These are phyloP conservation scores for Chenopodium quinoa DNA, from an alignment of 148 eudicot species.

Conservation along the genomic window DNA sequence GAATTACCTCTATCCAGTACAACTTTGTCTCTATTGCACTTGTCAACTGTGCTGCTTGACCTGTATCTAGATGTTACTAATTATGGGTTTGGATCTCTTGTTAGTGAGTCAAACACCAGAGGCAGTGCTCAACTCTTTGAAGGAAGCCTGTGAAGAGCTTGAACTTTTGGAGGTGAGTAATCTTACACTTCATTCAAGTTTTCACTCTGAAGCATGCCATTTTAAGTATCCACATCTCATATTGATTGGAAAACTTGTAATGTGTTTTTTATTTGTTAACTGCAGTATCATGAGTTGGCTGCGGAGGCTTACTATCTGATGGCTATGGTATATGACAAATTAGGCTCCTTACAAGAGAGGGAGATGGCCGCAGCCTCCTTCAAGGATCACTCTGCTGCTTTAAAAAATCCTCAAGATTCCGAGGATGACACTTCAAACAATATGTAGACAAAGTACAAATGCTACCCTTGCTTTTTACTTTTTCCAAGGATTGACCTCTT, in stretches of 20 bases:
- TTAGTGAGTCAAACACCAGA: slow-evolving; percentile 65
- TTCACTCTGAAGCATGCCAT: not conserved
- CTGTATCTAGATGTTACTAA: slow-evolving; percentile 12
- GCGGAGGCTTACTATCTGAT: slow-evolving; percentile 84
- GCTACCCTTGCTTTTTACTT: not conserved
- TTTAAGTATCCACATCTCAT: not conserved
- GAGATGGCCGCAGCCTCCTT: slow-evolving; percentile 76
- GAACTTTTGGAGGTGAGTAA: slow-evolving; percentile 74
- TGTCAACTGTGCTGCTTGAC: not conserved
- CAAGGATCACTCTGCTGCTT: slow-evolving; percentile 53
- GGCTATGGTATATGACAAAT: slow-evolving; percentile 69
- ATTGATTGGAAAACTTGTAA: not conserved
- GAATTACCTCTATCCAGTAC: not conserved
- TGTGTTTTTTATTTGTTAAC: not conserved
- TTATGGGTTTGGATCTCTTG: slow-evolving; percentile 18
- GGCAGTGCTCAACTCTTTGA: slow-evolving; percentile 59
- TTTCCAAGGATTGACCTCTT: not conserved
- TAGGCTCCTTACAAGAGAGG: slow-evolving; percentile 59
- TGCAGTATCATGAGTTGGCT: slow-evolving; percentile 85
- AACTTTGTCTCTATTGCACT: not conserved
- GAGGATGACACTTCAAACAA: slow-evolving; percentile 29
- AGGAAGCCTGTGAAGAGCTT: slow-evolving; percentile 81
- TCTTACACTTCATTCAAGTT: not conserved
- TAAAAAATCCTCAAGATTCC: slow-evolving; percentile 50
- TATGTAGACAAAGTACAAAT: slow-evolving; percentile 21